Base-by-base conservation (phyloP, 805 yeast species). In the Hanseniaspora guilliermondii region DNA sequence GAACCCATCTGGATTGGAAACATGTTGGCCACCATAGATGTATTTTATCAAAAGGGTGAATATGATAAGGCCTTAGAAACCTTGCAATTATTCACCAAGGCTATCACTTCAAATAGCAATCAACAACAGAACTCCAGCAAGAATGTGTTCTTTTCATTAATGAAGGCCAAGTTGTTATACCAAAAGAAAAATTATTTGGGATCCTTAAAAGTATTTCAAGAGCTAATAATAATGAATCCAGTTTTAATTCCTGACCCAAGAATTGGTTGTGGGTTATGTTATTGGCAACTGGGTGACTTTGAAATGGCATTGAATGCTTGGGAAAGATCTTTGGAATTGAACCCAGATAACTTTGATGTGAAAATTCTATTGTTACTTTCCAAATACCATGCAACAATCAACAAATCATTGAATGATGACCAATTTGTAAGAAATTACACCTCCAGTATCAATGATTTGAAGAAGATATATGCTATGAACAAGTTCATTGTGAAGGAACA, bases 241-340 rank as follows among this genome's bases (percentile, higher is more conserved):
- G 65, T 83, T 37, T 70, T 84, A 60, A 77, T 77, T 60, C 97
- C 97, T 4, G 97, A 91, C 69, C 94, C 97, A 19, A 76, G 99
- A 67, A 76, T 93, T 57, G 99, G 97, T 30, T 79, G 91, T 57
- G 99, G 98, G 36, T 71, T 93, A 59, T 89, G 97, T 67, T 91
- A 82, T 65, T 93, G 97, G 97, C 78, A 78, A 57, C 71, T 93
- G 58, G 83, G 83, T 52, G 95, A 87, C 65, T 77, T 78, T 58
- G 76, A 76, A 50, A 76, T 87, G 71, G 97, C 98, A 0, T 63
- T 76, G 6, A 70, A 72, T 49, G 83, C 97, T 0, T 93, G 97
- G 97, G 76, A 78, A 58, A 77, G 97, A 62, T 76, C 87, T 1
- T 68, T 81, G 33, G 84, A 82, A 64, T 67, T 91, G 41, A 78